Percentiles rank a stretch among this genome's conserved stretches.
Conservation (phyloP, 1,284 basidiomycete species). For the Cerrena zonata region DNA sequence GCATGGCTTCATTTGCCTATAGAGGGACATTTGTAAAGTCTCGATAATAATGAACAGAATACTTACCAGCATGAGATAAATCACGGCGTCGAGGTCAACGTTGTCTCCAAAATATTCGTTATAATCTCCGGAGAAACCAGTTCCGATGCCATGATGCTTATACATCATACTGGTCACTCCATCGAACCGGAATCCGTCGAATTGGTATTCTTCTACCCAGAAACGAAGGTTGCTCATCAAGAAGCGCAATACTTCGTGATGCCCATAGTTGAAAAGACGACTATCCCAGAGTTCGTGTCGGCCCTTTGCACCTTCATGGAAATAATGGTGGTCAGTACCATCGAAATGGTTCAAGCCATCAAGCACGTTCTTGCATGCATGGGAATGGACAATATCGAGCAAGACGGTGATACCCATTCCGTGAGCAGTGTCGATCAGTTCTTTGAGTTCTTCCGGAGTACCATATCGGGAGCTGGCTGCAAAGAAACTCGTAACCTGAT, state of each 20-base stretch:
- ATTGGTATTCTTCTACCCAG: constrained; percentile 92
- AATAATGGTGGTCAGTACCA: constrained; percentile 93
- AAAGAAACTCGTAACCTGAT: constrained; percentile 97
- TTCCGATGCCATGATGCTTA: constrained; percentile 92
- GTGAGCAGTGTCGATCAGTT: constrained; percentile 92
- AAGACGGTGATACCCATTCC: constrained; percentile 88
- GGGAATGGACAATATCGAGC: constrained; percentile 95
- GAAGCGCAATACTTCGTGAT: constrained; percentile 91
- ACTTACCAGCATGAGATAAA: constrained; percentile 93
- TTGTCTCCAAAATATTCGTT: constrained; percentile 92
- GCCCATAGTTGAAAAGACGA: constrained; percentile 92
- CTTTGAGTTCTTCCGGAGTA: constrained; percentile 90
- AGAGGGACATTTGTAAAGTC: constrained; percentile 7
- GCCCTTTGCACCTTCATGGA: constrained; percentile 88
- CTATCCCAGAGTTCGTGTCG: constrained; percentile 96
- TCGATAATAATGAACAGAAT: not conserved
- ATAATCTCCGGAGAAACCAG: constrained; percentile 95
- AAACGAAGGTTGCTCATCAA: constrained; percentile 90
- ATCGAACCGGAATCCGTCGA: constrained; percentile 97
- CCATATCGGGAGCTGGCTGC: constrained; percentile 95
- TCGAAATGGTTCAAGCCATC: constrained; percentile 96
- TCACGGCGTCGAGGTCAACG: constrained; percentile 85
- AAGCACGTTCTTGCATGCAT: constrained; percentile 95
- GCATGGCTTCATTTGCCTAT: constrained; percentile 89
- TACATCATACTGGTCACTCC: constrained; percentile 99